Evolutionary conservation across 495 filamentous ascomycete genomes (phyloP).

Genomic region (Neurospora sp.): DNA sequence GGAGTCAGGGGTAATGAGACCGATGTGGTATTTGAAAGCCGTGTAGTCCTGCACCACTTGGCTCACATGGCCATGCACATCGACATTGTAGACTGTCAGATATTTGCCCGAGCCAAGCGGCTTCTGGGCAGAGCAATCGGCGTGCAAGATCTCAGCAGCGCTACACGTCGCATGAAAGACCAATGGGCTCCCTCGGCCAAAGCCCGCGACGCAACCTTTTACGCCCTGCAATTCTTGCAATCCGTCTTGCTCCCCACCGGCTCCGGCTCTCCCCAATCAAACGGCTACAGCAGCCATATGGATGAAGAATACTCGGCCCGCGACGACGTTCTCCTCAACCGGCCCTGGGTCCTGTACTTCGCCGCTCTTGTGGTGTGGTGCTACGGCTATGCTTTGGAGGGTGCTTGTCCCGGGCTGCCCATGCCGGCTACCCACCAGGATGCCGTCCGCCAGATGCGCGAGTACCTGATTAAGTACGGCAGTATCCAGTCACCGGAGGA

Average conservation of each 20-base stretch:
- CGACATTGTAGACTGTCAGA: conserved; percentile 94
- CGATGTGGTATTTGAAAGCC: conserved; percentile 74
- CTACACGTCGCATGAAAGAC: conserved; percentile 75
- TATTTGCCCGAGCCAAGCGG: conserved; percentile 78
- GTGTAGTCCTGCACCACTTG: conserved; percentile 82
- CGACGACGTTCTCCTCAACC: conserved; percentile 82
- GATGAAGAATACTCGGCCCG: conserved; percentile 60
- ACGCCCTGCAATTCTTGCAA: conserved; percentile 78
- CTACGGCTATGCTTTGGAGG: conserved; percentile 88
- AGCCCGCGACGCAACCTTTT: conserved; percentile 87
- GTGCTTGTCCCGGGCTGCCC: conserved; percentile 45
- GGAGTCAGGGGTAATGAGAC: conserved; percentile 45
- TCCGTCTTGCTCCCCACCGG: conserved; percentile 60
- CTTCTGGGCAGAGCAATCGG: conserved; percentile 82
- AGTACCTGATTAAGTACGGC: conserved; percentile 64
- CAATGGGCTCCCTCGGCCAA: conserved; percentile 87
- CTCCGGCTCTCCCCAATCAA: conserved; percentile 19
- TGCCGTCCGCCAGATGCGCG: conserved; percentile 66
- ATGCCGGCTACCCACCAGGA: conserved; percentile 48
- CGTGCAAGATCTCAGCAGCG: conserved; percentile 65
- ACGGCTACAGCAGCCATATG: conserved; percentile 21
- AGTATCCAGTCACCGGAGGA: conserved; percentile 73
- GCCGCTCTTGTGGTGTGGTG: conserved; percentile 88
- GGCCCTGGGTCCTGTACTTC: conserved; percentile 97
- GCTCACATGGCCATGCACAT: conserved; percentile 99